Percentiles rank a stretch among this genome's conserved stretches.
These are phyloP conservation scores for Podila epicladia DNA, from an alignment of 192 early-diverging fungal genomes.

Conservation along the genomic window DNA sequence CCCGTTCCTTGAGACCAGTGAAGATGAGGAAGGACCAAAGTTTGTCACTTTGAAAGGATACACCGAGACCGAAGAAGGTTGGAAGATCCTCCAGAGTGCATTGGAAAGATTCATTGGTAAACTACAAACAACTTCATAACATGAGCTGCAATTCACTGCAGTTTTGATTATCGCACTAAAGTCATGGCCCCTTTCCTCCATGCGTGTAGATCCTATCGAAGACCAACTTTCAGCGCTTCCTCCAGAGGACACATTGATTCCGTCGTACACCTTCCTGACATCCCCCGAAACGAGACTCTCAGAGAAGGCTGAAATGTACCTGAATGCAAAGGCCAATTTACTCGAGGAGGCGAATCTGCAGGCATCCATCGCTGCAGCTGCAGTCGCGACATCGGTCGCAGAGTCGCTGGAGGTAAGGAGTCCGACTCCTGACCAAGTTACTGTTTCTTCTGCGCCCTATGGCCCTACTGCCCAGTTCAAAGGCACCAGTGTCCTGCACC, in stretches of 20 bases:
- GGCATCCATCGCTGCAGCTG: constrained; percentile 24
- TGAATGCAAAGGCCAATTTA: constrained; percentile 26
- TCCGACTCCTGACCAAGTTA: constrained; percentile 20
- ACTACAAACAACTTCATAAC: neutral
- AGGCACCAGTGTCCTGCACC: constrained; percentile 27
- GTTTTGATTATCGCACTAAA: neutral
- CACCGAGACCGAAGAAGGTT: constrained; percentile 44
- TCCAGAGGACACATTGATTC: constrained; percentile 39
- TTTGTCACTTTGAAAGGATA: constrained; percentile 33
- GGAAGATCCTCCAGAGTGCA: constrained; percentile 23
- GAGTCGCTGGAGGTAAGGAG: neutral
- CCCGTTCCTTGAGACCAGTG: constrained; percentile 17
- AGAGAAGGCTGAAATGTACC: constrained; percentile 27
- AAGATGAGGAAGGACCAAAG: neutral
- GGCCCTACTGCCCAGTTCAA: constrained; percentile 27
- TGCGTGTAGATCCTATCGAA: constrained; percentile 3
- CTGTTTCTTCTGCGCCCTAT: neutral
- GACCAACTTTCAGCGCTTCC: constrained; percentile 25
- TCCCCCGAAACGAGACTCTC: constrained; percentile 29
- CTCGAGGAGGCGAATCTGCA: constrained; percentile 29
- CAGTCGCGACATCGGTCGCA: constrained; percentile 2
- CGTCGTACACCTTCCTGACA: constrained; percentile 11
- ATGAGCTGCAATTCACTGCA: neutral
- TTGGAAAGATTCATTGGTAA: constrained; percentile 38
- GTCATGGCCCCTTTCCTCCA: neutral